A percentile compares a stretch with the other conserved stretches of the same genome.
Evolutionary conservation across 2,329 filamentous ascomycete genomes (phyloP).

Genomic region (Phialophora tarda): DNA sequence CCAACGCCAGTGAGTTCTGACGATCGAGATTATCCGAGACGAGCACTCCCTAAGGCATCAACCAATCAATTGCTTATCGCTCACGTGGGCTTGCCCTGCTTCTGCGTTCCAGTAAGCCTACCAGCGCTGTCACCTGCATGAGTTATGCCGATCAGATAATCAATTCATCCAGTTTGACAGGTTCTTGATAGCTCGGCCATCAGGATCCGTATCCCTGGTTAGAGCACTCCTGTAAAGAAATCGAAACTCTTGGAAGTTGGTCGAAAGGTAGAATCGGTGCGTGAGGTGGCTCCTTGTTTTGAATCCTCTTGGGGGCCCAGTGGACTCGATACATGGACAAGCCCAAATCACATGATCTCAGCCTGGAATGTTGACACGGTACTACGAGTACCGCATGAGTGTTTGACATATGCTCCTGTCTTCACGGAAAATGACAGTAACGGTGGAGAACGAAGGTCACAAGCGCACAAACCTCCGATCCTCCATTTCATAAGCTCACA

Average conservation of each 20-base stretch:
- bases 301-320: constrained; percentile 5
- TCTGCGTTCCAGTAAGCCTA: not conserved
- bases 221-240: not conserved
- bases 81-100: constrained; percentile 28
- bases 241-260: constrained; percentile 1
- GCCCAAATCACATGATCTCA: not conserved
- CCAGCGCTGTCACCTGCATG: not conserved
- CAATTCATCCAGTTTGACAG: constrained; percentile 6
- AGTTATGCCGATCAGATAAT: constrained; percentile 19
- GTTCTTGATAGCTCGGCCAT: constrained; percentile 9
- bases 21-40: constrained; percentile 29
- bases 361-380: not conserved
- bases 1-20: constrained; percentile 24
- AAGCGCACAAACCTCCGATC: not conserved
- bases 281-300: not conserved
- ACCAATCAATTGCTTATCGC: constrained; percentile 29
- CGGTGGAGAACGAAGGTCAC: not conserved
- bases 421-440: not conserved
- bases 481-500: not conserved
- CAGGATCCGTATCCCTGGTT: not conserved
- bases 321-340: not conserved
- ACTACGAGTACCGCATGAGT: not conserved
- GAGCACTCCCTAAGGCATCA: constrained; percentile 12
- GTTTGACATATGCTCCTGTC: not conserved
- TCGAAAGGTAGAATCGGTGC: not conserved